These are phyloP conservation scores for Mucor plumbeus DNA, from an alignment of 371 early-diverging fungal species.

Conservation along the genomic window DNA sequence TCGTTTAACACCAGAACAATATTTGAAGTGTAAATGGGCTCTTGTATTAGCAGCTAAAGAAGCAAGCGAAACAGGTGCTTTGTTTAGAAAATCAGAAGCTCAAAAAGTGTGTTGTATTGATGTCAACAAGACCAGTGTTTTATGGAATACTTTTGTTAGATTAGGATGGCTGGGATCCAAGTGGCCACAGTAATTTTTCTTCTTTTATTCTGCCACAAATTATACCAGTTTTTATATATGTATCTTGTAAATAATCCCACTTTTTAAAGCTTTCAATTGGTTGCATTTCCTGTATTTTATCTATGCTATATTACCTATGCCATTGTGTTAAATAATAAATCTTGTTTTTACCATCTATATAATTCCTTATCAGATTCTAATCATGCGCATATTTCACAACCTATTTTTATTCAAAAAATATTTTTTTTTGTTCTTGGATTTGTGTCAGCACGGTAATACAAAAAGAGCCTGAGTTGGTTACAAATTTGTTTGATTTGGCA, in stretches of 20 bases:
- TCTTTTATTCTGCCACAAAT: no score
- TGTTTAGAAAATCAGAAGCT: conserved; percentile 55
- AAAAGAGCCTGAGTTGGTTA: neutral
- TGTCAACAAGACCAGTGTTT: conserved; percentile 50
- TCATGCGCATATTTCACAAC: neutral
- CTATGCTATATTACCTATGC: neutral
- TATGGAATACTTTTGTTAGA: conserved; percentile 48
- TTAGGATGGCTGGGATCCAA: conserved; percentile 48
- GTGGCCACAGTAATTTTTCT: conserved; percentile 29
- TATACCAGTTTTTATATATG: no score
- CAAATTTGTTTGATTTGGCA: conserved; percentile 4
- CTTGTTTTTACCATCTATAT: neutral
- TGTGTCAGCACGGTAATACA: conserved; percentile 5
- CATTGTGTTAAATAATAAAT: neutral
- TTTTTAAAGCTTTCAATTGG: neutral
- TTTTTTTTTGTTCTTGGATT: neutral
- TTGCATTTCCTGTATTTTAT: neutral
- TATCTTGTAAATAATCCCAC: neutral
- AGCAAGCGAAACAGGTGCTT: conserved; percentile 23
- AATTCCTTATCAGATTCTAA: neutral
- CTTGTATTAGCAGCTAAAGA: conserved; percentile 45
- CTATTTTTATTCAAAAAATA: neutral
- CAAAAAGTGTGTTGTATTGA: conserved; percentile 55
- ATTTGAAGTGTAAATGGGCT: conserved; percentile 57
- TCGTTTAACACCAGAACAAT: conserved; percentile 74